These are phyloP conservation scores for Citrus mangshanensis DNA, from an alignment of 345 rosid species.

Conservation along the genomic window DNA sequence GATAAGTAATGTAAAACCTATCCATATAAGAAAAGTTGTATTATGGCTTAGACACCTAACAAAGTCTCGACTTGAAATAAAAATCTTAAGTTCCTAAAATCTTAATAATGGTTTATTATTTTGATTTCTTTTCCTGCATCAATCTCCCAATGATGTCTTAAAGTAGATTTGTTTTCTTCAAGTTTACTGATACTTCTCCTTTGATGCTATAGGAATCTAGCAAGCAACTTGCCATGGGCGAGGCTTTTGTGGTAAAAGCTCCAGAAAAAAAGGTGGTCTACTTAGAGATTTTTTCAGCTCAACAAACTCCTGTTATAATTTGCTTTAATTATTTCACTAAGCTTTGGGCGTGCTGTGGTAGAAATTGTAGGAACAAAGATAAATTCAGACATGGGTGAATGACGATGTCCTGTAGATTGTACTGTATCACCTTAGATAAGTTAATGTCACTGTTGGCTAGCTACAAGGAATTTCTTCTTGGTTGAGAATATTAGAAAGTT, in stretches of 20 bases:
- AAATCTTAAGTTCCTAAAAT: not conserved
- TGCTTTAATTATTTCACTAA: not conserved
- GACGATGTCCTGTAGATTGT: not conserved
- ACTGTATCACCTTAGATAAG: not conserved
- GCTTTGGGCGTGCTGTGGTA: not conserved
- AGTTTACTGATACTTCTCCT: not conserved
- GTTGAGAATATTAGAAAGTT: not conserved
- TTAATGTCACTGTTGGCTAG: not conserved
- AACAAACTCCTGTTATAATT: not conserved
- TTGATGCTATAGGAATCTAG: slow-evolving; percentile 68
- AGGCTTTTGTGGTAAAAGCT: slow-evolving; percentile 83
- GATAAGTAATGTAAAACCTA: not conserved
- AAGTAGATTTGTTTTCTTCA: not conserved
- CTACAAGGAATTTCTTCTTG: not conserved
- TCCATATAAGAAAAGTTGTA: not conserved
- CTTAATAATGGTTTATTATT: not conserved
- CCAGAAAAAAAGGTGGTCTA: slow-evolving; percentile 76
- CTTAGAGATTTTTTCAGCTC: not conserved
- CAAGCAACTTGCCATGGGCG: slow-evolving; percentile 87
- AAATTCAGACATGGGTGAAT: not conserved
- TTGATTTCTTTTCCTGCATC: not conserved
- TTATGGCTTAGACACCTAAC: not conserved
- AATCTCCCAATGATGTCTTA: not conserved
- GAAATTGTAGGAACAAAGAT: not conserved
- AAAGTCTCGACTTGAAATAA: too few relatives aligned